Base-by-base conservation (phyloP, 306 rosid species). In the Dryas alaskensis region DNA sequence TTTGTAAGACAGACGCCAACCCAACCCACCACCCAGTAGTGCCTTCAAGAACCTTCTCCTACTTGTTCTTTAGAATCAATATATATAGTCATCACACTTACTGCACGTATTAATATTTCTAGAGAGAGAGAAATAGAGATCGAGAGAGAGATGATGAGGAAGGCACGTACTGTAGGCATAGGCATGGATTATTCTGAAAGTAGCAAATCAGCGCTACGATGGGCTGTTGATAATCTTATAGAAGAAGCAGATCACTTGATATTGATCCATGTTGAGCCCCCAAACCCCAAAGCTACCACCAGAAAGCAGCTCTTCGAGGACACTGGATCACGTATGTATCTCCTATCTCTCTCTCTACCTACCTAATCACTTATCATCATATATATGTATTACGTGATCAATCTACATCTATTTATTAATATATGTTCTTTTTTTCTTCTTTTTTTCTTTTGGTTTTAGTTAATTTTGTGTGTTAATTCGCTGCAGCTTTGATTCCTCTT, bases 141-240 rank as follows among this genome's bases (percentile, higher is more conserved):
- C 42, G n/a, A 58, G 16, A 40, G 31, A 2, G 44, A 10, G 14
- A n/a, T 3, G 8, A 82, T 78, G 86, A 82, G 53, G 77, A 86
- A 90, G 74, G 67, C 84, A 25, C 82, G 80, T 3, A 77, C 12
- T 3, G 37, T 92, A 55, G 96, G 98, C 10, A 74, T 92, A 54
- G 98, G 87, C n/a, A 80, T 92, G 88, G 96, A 90, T 43, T 86
- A 83, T 78, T 92, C 98, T 13, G 67, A 84, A 40, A 82, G 87
- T 1, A 89, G 93, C 90, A 92, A 88, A 79, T 47, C 80, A 59
- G 98, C 98, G 10, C 84, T 92, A 59, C 80, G 77, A 79, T 92
- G 98, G 92, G 83, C 92, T 0, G 79, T 72, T 50, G 85, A 88
- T 68, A 86, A 88, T 81, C 81, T 92, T 52, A 80, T 89, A 63